These are phyloP conservation scores for Monosporascus sp. DNA, from an alignment of 2,329 filamentous ascomycete genomes.

Conservation along the genomic window DNA sequence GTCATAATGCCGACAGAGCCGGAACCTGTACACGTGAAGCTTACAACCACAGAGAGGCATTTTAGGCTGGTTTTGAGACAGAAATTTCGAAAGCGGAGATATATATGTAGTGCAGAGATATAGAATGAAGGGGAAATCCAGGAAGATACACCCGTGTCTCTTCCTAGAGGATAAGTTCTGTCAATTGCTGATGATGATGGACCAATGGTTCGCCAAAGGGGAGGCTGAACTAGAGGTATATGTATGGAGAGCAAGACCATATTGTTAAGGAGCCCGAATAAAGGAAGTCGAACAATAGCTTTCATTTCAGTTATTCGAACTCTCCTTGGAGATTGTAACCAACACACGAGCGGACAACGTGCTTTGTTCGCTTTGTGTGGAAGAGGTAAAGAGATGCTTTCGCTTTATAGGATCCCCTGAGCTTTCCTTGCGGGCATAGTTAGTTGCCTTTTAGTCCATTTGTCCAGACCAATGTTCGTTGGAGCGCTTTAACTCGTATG, in stretches of 20 bases:
- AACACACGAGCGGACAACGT: too few species aligned
- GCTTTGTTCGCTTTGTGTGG: too few species aligned
- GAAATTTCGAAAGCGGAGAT: background rate
- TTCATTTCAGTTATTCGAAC: background rate
- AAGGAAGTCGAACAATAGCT: background rate
- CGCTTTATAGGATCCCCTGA: background rate
- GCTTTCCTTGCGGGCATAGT: too few species aligned
- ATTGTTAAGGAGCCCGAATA: background rate
- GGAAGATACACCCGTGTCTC: background rate
- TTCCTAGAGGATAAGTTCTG: background rate
- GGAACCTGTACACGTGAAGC: constrained; percentile 11
- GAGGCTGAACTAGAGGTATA: background rate
- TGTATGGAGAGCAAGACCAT: background rate
- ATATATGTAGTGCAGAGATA: background rate
- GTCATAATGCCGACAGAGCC: constrained; percentile 17
- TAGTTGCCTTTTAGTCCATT: too few species aligned
- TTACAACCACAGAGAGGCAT: constrained; percentile 12
- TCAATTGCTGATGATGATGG: background rate
- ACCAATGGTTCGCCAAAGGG: background rate
- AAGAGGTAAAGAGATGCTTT: background rate
- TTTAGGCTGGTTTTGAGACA: background rate
- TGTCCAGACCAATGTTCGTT: too few species aligned
- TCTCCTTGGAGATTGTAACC: too few species aligned
- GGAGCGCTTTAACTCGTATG: too few species aligned
- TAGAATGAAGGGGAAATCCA: background rate